Percentiles rank a stretch among this genome's conserved stretches.
Conservation (phyloP, 148 eudicot genomes). For the Limonium bicolor region DNA sequence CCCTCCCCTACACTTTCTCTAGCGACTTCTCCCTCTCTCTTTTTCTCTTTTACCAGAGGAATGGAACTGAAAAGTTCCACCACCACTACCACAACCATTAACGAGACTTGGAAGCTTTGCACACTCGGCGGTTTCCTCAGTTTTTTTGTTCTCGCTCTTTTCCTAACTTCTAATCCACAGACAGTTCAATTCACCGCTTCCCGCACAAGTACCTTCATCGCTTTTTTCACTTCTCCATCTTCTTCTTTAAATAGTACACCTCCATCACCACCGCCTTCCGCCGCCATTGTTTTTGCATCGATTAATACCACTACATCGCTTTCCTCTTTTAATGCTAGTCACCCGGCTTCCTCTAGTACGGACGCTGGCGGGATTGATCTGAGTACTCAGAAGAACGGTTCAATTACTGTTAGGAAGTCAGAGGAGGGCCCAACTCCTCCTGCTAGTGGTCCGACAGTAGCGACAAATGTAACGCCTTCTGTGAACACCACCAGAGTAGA, state of each 20-base stretch:
- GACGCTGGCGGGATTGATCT: background rate
- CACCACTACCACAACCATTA: no score
- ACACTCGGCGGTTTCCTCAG: constrained; percentile 12
- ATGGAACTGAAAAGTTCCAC: constrained; percentile 1
- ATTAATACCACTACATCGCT: background rate
- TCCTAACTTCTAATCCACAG: constrained; percentile 2
- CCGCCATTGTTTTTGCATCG: no score
- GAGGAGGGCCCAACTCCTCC: background rate
- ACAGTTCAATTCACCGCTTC: background rate
- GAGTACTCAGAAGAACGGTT: background rate
- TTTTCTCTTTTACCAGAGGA: no score
- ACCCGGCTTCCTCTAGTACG: no score
- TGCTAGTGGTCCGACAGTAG: no score
- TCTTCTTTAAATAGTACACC: background rate
- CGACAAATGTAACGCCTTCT: no score
- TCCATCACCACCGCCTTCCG: background rate
- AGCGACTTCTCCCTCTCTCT: no score
- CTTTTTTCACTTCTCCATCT: no score
- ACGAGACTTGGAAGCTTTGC: constrained; percentile 13
- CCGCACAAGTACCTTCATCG: no score
- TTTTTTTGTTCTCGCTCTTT: constrained; percentile 9
- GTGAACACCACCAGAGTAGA: no score
- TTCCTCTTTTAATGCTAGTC: no score
- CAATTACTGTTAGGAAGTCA: background rate
- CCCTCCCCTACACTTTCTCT: no score